These are phyloP conservation scores for Ganoderma lucidum DNA, from an alignment of 1,284 basidiomycete genomes.

Conservation along the genomic window DNA sequence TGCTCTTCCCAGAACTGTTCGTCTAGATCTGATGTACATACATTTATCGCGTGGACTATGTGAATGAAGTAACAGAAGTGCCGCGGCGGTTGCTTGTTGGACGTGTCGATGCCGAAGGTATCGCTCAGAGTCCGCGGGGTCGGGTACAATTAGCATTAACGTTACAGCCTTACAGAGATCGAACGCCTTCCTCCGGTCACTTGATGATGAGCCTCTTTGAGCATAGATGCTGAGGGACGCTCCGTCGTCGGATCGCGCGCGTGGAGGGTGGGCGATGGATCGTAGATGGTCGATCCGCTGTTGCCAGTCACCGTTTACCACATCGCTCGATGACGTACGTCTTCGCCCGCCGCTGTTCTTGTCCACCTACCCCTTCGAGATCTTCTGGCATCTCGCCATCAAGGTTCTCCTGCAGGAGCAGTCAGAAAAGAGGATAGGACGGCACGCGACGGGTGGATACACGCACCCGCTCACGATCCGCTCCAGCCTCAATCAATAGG, in stretches of 20 bases:
- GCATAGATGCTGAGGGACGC: conserved; percentile 7
- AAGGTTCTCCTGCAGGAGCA: conserved; percentile 67
- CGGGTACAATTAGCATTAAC: conserved; percentile 18
- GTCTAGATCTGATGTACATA: conserved; percentile 4
- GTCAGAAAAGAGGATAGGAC: not conserved
- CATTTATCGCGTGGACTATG: not conserved
- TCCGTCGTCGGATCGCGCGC: conserved; percentile 7
- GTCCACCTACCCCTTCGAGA: conserved; percentile 86
- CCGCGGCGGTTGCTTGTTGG: conserved; percentile 16
- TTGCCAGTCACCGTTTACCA: conserved; percentile 48
- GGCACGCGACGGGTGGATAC: not conserved
- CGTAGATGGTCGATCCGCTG: conserved; percentile 1
- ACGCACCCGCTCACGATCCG: conserved; percentile 86
- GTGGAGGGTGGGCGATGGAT: not conserved
- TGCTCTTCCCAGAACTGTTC: not conserved
- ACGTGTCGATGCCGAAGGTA: conserved; percentile 12
- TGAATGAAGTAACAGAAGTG: conserved; percentile 1
- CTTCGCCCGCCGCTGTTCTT: conserved; percentile 81
- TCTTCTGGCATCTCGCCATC: conserved; percentile 88
- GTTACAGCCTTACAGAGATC: conserved; percentile 18
- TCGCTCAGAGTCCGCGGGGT: conserved; percentile 16
- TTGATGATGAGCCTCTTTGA: conserved; percentile 20
- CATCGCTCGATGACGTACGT: conserved; percentile 79
- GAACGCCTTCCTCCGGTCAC: conserved; percentile 15
- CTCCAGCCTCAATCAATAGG: conserved; percentile 90